These are phyloP conservation scores for Cardamine resedifolia DNA, from an alignment of 345 rosid species.

Conservation along the genomic window DNA sequence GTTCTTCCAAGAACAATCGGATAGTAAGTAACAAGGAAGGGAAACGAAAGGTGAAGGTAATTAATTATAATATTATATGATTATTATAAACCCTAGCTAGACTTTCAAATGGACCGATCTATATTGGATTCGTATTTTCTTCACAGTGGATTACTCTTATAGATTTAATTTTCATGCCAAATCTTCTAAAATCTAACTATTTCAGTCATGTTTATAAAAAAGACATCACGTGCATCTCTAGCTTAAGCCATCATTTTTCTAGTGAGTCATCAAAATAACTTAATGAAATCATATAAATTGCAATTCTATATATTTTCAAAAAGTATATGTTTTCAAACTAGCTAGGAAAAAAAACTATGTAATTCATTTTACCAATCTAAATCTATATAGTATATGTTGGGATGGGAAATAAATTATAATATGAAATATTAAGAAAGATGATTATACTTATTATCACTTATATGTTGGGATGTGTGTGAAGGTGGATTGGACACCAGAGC, in stretches of 20 bases:
- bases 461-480: slow-evolving; percentile 38
- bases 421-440: not conserved
- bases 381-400: not conserved
- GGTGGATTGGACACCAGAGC: slow-evolving; percentile 99
- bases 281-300: not conserved
- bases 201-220: not conserved
- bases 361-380: not conserved
- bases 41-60: slow-evolving; percentile 38
- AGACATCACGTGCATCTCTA: slow-evolving; percentile 6
- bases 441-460: too few species aligned
- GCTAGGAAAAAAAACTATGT: not conserved
- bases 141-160: not conserved
- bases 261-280: not conserved
- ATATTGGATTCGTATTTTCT: not conserved
- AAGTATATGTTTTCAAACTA: not conserved
- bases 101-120: not conserved
- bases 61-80: not conserved
- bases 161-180: not conserved
- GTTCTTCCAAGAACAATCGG: slow-evolving; percentile 36
- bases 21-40: slow-evolving; percentile 14
- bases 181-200: not conserved
- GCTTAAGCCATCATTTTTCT: not conserved
- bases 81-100: slow-evolving; percentile 21
- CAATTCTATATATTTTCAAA: not conserved
- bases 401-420: too few species aligned